Percentiles rank a stretch among this genome's conserved stretches.
Conservation (phyloP, 352 stramenopile genomes). For the Pythium folliculosum region DNA sequence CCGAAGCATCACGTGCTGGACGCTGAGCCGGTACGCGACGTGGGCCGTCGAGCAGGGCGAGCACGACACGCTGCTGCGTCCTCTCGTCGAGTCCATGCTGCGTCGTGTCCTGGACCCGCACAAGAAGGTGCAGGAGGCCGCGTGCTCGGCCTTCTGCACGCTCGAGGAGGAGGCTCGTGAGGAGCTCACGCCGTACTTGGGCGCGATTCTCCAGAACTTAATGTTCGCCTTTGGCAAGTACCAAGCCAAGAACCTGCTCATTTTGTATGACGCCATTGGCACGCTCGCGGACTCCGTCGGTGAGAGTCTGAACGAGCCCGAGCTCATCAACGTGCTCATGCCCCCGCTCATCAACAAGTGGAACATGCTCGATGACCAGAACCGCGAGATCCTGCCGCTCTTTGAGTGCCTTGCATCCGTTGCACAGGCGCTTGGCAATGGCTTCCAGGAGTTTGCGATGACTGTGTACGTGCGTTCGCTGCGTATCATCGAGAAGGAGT, state of each 20-base stretch:
- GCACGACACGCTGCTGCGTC: constrained; percentile 69
- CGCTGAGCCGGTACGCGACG: constrained; percentile 89
- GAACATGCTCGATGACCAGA: constrained; percentile 81
- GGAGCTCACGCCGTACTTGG: constrained; percentile 92
- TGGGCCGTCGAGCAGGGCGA: constrained; percentile 94
- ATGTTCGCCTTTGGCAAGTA: constrained; percentile 94
- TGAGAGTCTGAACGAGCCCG: constrained; percentile 89
- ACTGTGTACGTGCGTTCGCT: constrained; percentile 82
- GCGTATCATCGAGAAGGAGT: constrained; percentile 81
- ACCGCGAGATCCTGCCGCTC: constrained; percentile 81
- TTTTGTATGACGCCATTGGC: constrained; percentile 96
- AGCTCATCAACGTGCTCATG: constrained; percentile 93
- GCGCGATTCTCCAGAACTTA: constrained; percentile 91
- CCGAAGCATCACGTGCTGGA: constrained; percentile 95
- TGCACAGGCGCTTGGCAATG: constrained; percentile 77
- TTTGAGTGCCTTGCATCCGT: constrained; percentile 91
- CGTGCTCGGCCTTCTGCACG: constrained; percentile 94
- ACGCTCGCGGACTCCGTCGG: constrained; percentile 95
- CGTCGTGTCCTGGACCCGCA: constrained; percentile 89
- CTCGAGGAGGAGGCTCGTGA: constrained; percentile 93
- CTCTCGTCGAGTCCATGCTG: constrained; percentile 87
- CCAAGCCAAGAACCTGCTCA: constrained; percentile 93
- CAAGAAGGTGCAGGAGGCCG: constrained; percentile 95
- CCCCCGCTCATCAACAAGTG: constrained; percentile 93
- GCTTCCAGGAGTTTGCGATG: constrained; percentile 88